These are phyloP conservation scores for Colletotrichum orbiculare DNA, from an alignment of 2,329 filamentous ascomycete genomes.

Conservation along the genomic window DNA sequence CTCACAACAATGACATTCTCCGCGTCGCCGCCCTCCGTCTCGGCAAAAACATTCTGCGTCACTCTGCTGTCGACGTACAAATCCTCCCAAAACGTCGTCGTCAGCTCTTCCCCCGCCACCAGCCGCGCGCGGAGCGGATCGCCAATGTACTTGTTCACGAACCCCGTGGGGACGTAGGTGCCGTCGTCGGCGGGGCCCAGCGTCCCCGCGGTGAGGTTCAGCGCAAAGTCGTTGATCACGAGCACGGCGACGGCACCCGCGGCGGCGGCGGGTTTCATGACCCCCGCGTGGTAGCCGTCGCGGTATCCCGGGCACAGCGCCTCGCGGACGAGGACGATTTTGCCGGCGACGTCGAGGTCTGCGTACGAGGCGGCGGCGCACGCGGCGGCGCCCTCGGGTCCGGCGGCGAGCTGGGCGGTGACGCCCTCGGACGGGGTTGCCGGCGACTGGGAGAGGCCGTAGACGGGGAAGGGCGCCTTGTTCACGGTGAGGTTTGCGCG, in stretches of 20 bases:
- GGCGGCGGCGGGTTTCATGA: constrained; percentile 43
- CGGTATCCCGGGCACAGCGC: constrained; percentile 44
- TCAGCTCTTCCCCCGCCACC: constrained; percentile 46
- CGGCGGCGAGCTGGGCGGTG: constrained; percentile 42
- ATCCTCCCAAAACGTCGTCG: constrained; percentile 49
- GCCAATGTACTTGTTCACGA: constrained; percentile 46
- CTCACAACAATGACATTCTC: constrained; percentile 51
- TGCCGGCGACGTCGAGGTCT: constrained; percentile 42
- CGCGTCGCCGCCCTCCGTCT: constrained; percentile 56
- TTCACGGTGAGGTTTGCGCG: constrained; percentile 38
- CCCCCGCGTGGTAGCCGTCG: constrained; percentile 44
- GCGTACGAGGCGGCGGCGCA: constrained; percentile 43
- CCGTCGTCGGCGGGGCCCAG: constrained; percentile 43
- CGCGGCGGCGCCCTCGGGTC: constrained; percentile 41
- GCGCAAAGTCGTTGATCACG: constrained; percentile 45
- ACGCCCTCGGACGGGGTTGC: constrained; percentile 45
- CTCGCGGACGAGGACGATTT: constrained; percentile 47
- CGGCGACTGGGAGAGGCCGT: constrained; percentile 46
- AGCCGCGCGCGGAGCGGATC: constrained; percentile 44
- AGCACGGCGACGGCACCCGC: constrained; percentile 46
- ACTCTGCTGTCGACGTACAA: constrained; percentile 50
- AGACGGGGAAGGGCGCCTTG: constrained; percentile 41
- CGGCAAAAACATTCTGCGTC: constrained; percentile 57
- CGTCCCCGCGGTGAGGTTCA: constrained; percentile 45
- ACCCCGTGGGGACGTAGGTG: constrained; percentile 43